Percentiles rank a stretch among this genome's conserved stretches.
These are phyloP conservation scores for Hemerocallis citrina DNA, from an alignment of 106 monocot species.

Conservation along the genomic window DNA sequence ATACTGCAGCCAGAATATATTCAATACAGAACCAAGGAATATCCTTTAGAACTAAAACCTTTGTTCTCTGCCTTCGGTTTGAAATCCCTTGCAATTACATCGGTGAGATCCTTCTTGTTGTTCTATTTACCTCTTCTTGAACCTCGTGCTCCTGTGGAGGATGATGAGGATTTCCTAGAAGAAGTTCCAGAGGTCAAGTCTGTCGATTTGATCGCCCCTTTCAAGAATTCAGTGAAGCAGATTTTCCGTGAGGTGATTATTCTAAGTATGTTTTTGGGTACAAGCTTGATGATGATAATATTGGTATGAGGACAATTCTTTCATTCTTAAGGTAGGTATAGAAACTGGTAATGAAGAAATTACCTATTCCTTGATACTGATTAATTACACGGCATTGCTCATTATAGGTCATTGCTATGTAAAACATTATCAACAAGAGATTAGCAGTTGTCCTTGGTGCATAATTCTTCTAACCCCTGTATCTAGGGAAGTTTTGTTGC, in stretches of 20 bases:
- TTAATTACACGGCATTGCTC: too few relatives aligned
- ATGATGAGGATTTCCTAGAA: slow-evolving; percentile 56
- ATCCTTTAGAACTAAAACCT: slow-evolving; percentile 69
- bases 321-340: too few relatives aligned
- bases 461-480: too few relatives aligned
- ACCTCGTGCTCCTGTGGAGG: slow-evolving; percentile 38
- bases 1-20: slow-evolving; percentile 8
- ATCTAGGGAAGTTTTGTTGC: too few relatives aligned
- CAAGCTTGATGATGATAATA: too few relatives aligned
- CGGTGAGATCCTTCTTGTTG: slow-evolving; percentile 76
- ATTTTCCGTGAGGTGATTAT: slow-evolving; percentile 72
- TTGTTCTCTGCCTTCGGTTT: slow-evolving; percentile 80
- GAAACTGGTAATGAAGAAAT: too few relatives aligned
- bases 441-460: too few relatives aligned
- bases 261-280: too few relatives aligned
- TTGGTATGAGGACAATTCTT: too few relatives aligned
- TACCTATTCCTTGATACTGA: too few relatives aligned
- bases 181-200: slow-evolving; percentile 35
- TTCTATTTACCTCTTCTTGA: slow-evolving; percentile 92
- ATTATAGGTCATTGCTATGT: too few relatives aligned
- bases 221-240: slow-evolving; percentile 84
- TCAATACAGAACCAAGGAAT: slow-evolving; percentile 44
- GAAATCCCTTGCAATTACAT: slow-evolving; percentile 59
- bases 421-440: too few relatives aligned
- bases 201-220: slow-evolving; percentile 70